phyloP scores from a whole-genome alignment of 2,329 filamentous ascomycete genomes.

The Emericellopsis atlantica region DNA sequence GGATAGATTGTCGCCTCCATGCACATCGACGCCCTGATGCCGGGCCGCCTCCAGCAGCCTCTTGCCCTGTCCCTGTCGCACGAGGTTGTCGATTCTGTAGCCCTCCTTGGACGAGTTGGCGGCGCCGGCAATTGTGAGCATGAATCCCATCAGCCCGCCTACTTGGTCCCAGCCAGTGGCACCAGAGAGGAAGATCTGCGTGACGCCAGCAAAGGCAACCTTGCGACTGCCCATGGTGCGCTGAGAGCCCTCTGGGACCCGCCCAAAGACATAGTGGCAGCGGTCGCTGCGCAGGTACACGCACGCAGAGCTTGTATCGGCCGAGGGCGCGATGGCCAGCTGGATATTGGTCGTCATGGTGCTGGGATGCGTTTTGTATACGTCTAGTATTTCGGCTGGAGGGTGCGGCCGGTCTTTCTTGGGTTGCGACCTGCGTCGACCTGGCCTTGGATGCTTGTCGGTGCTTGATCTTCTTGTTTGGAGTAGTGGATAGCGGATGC shows the following conservation, averaged over 20 bases:
- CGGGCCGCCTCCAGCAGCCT: slow-evolving; percentile 9
- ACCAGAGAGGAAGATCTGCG: slow-evolving; percentile 76
- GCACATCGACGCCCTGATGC: slow-evolving; percentile 43
- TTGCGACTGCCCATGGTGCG: slow-evolving; percentile 60
- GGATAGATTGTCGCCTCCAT: slow-evolving; percentile 69
- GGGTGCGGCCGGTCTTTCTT: too few relatives aligned
- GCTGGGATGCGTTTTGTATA: neutral
- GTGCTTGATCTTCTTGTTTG: too few relatives aligned
- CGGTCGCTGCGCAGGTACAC: slow-evolving; percentile 70
- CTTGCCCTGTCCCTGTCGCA: slow-evolving; percentile 15
- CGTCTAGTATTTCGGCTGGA: too few relatives aligned
- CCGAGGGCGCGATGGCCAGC: slow-evolving; percentile 70
- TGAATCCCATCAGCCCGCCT: slow-evolving; percentile 74
- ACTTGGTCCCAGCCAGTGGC: slow-evolving; percentile 60
- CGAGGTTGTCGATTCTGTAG: slow-evolving; percentile 22
- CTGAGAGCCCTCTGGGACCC: slow-evolving; percentile 74
- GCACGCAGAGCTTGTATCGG: slow-evolving; percentile 72
- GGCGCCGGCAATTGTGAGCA: slow-evolving; percentile 71
- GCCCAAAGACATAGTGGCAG: slow-evolving; percentile 76
- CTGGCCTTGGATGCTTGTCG: too few relatives aligned
- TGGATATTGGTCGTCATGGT: slow-evolving; percentile 65
- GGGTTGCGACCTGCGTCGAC: too few relatives aligned
- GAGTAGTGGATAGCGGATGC: too few relatives aligned
- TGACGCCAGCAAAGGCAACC: slow-evolving; percentile 49
- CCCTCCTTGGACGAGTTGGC: slow-evolving; percentile 33